Evolutionary conservation across 441 rosid species (phyloP).

Genomic region (Adansonia grandidieri): DNA sequence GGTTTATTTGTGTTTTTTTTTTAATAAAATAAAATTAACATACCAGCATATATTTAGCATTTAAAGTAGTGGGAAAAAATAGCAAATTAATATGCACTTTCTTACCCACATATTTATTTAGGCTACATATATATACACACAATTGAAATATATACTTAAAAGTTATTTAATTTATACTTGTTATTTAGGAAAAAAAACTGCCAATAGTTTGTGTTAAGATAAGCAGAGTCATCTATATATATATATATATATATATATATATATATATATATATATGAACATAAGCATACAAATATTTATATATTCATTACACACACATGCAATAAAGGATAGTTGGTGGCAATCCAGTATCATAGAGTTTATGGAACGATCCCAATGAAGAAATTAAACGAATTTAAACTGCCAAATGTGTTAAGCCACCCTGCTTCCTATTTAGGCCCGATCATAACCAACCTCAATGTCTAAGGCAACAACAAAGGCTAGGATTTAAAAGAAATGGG

Average conservation of each 20-base stretch:
- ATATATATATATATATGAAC: not conserved
- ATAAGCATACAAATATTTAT: slow-evolving; percentile 11
- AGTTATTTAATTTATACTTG: not conserved
- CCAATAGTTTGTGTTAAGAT: not conserved
- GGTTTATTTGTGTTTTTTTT: not conserved
- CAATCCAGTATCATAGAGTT: not conserved
- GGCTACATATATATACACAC: not conserved
- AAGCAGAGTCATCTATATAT: not conserved
- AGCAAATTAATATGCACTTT: not conserved
- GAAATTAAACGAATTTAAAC: slow-evolving; percentile 3
- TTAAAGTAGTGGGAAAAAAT: slow-evolving; percentile 2
- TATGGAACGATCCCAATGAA: not conserved
- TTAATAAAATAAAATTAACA: not conserved
- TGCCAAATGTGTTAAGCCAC: not conserved
- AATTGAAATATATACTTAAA: slow-evolving; percentile 8
- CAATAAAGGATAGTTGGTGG: not conserved
- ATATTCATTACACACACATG: not conserved
- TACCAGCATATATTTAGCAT: not conserved
- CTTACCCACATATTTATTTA: not conserved
- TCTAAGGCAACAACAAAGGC: slow-evolving; percentile 1
- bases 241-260: not conserved
- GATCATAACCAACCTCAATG: not conserved
- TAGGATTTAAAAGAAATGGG: not conserved
- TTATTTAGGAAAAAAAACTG: not conserved
- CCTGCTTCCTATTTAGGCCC: not conserved